These are phyloP conservation scores for Pythium rhizo-oryzae DNA, from an alignment of 352 stramenopile species.

Conservation along the genomic window DNA sequence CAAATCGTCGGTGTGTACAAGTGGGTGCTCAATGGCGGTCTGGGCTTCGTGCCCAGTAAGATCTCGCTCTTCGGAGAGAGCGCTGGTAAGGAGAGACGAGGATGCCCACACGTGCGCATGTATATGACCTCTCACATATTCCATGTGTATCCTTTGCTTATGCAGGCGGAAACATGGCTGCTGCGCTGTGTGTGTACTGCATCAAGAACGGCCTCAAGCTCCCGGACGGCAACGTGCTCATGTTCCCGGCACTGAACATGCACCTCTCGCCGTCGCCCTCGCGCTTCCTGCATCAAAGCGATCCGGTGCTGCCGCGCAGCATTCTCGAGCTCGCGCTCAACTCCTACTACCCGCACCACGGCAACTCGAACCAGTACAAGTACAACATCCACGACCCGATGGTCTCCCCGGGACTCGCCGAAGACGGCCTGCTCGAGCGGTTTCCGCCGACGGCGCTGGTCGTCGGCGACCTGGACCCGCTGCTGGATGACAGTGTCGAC, in stretches of 20 bases:
- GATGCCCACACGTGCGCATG: neutral
- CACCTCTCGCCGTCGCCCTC: slow-evolving; percentile 87
- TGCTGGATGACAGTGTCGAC: slow-evolving; percentile 90
- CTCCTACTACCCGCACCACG: slow-evolving; percentile 85
- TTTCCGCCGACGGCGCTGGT: slow-evolving; percentile 85
- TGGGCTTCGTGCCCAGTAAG: slow-evolving; percentile 71
- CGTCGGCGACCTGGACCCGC: slow-evolving; percentile 84
- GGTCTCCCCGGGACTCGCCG: slow-evolving; percentile 79
- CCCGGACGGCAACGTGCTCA: slow-evolving; percentile 83
- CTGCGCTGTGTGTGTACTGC: slow-evolving; percentile 81
- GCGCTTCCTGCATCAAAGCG: slow-evolving; percentile 87
- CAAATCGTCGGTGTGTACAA: slow-evolving; percentile 88
- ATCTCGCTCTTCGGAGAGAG: slow-evolving; percentile 86
- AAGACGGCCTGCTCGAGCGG: slow-evolving; percentile 71
- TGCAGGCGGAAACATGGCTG: slow-evolving; percentile 84
- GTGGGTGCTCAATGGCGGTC: slow-evolving; percentile 73
- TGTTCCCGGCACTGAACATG: slow-evolving; percentile 90
- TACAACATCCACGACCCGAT: slow-evolving; percentile 88
- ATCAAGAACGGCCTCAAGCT: slow-evolving; percentile 74
- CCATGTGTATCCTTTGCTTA: neutral
- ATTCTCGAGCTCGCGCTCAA: slow-evolving; percentile 83
- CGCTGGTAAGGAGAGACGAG: slow-evolving; percentile 45
- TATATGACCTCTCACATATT: no score
- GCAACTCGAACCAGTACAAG: slow-evolving; percentile 87
- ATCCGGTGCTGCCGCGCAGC: slow-evolving; percentile 79